These are phyloP conservation scores for Boeremia lycopersici DNA, from an alignment of 2,329 filamentous ascomycete genomes.

Conservation along the genomic window DNA sequence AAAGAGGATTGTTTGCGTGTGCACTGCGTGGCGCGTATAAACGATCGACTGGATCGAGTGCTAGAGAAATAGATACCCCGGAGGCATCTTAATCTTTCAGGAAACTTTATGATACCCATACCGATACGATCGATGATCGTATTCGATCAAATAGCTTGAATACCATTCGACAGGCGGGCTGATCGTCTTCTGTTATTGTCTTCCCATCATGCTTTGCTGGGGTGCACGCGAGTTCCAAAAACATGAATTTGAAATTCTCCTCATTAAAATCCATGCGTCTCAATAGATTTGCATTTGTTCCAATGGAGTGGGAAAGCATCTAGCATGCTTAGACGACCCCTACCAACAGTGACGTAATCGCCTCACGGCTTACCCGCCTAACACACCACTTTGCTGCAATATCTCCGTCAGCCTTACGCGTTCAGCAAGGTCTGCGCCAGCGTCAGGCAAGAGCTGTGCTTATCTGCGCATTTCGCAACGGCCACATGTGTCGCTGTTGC, in stretches of 20 bases:
- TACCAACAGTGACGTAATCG: slow-evolving; percentile 4
- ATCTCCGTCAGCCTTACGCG: slow-evolving; percentile 11
- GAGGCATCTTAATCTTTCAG: not conserved
- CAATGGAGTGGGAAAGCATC: not conserved
- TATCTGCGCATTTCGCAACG: slow-evolving; percentile 4
- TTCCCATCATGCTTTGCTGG: too few relatives aligned
- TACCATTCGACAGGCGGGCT: not conserved
- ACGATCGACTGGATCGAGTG: not conserved
- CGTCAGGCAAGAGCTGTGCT: not conserved
- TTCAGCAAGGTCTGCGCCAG: not conserved
- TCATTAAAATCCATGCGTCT: not conserved
- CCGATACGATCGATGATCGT: not conserved
- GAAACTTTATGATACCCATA: slow-evolving; percentile 4
- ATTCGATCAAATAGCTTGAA: not conserved
- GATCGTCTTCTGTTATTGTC: too few relatives aligned
- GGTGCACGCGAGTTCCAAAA: too few relatives aligned
- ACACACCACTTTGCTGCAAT: not conserved
- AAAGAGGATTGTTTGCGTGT: not conserved
- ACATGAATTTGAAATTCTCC: not conserved
- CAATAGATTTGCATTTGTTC: not conserved
- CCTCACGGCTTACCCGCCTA: not conserved
- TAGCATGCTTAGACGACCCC: slow-evolving; percentile 5
- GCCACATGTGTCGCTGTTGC: slow-evolving; percentile 1
- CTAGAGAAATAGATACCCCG: not conserved
- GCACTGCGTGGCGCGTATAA: not conserved